Conservation (phyloP, 306 rosid genomes). For the Inga leiocalycina region DNA sequence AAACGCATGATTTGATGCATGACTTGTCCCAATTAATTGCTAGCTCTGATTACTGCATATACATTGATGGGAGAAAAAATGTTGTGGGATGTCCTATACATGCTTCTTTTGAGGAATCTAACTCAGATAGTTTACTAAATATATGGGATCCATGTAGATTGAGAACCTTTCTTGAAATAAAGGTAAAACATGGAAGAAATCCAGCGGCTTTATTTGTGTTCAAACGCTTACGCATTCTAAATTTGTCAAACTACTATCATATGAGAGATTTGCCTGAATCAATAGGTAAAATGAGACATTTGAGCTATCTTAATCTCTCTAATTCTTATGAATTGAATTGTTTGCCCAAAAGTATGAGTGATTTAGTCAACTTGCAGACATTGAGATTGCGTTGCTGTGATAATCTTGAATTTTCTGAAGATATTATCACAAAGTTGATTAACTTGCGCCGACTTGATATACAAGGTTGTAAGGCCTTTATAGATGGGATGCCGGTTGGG, state of each 20-base stretch:
- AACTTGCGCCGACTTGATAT: background rate
- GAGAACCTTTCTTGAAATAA: background rate
- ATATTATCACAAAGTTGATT: background rate
- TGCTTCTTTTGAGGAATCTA: too few relatives aligned
- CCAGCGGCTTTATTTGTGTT: background rate
- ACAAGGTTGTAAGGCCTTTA: background rate
- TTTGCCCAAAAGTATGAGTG: background rate
- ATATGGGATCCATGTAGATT: background rate
- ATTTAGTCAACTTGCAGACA: background rate
- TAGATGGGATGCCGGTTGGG: background rate
- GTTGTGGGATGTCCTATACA: too few relatives aligned
- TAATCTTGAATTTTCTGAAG: background rate
- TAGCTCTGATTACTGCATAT: too few relatives aligned
- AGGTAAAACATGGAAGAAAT: accelerated
- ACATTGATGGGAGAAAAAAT: too few relatives aligned
- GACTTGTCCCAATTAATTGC: too few relatives aligned
- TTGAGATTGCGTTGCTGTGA: background rate
- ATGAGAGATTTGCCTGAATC: background rate
- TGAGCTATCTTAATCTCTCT: constrained; percentile 27
- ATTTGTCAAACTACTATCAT: background rate
- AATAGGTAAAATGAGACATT: background rate
- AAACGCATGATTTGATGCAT: too few relatives aligned
- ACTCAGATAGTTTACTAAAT: background rate
- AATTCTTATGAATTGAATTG: accelerated
- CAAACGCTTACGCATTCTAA: background rate